Conservation (phyloP, 768 basidiomycete species). For the Nevesoporus exiguus region DNA sequence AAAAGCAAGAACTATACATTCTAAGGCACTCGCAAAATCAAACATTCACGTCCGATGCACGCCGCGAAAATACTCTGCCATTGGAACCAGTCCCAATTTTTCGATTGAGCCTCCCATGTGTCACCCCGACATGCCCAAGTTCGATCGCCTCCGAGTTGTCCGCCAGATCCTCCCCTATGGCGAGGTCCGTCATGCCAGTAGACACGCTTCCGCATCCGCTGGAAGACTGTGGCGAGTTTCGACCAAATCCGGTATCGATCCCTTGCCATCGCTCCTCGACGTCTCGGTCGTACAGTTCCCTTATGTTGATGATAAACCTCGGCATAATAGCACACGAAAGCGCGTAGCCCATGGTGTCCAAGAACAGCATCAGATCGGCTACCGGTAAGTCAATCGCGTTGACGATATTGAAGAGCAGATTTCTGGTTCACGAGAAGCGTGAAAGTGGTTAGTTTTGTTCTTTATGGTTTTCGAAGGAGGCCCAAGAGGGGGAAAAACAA, state of each 20-base stretch:
- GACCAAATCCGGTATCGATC: conserved; percentile 15
- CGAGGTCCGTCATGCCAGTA: neutral
- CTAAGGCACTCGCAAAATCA: neutral
- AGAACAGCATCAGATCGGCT: neutral
- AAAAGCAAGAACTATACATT: neutral
- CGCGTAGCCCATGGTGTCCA: neutral
- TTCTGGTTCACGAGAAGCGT: neutral
- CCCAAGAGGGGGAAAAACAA: neutral
- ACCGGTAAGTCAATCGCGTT: neutral
- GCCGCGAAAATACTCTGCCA: neutral
- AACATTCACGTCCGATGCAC: neutral
- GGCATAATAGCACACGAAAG: conserved; percentile 5
- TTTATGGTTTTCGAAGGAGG: neutral
- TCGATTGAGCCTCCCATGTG: neutral
- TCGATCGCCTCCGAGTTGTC: neutral
- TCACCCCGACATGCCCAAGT: neutral
- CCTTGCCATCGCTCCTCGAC: neutral
- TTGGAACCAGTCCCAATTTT: neutral
- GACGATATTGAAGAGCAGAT: conserved; percentile 6
- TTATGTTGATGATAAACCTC: conserved; percentile 16
- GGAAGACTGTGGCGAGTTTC: neutral
- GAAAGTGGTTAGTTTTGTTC: neutral
- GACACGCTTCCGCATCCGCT: neutral
- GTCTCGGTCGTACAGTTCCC: conserved; percentile 4
- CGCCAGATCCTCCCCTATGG: too few relatives aligned